Percentiles rank a stretch among this genome's conserved stretches.
These are phyloP conservation scores for Sporobolomyces phaffii DNA, from an alignment of 768 basidiomycete species.

Conservation along the genomic window DNA sequence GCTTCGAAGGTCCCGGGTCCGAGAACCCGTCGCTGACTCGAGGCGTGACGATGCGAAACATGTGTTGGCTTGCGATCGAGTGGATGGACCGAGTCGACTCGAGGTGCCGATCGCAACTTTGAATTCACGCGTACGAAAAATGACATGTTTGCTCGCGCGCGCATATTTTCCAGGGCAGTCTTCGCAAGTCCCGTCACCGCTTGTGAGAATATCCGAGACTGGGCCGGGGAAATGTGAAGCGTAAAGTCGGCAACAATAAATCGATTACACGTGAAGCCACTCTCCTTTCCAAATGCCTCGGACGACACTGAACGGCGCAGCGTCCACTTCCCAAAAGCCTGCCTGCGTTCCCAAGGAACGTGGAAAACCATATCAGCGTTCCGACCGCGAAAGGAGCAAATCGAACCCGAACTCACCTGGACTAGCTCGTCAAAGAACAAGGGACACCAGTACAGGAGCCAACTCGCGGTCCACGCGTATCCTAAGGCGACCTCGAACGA, in stretches of 20 bases:
- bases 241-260: background rate
- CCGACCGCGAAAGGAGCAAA: background rate
- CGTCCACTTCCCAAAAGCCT: slow-evolving; percentile 3
- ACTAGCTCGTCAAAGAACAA: slow-evolving; percentile 3
- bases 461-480: background rate
- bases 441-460: background rate
- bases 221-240: too few species aligned
- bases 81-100: too few species aligned
- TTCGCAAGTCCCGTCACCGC: background rate
- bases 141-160: too few species aligned
- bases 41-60: slow-evolving; percentile 6
- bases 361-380: background rate
- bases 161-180: too few species aligned
- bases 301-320: background rate
- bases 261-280: background rate
- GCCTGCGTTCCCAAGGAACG: background rate
- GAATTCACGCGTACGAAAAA: too few species aligned
- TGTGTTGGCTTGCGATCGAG: background rate
- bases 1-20: background rate
- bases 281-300: background rate
- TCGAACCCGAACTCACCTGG: background rate
- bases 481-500: background rate
- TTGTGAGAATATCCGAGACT: too few species aligned
- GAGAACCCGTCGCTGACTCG: background rate
- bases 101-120: too few species aligned